phyloP scores from a whole-genome alignment of 2,329 filamentous ascomycete species.

The Raffaelea arxii region DNA sequence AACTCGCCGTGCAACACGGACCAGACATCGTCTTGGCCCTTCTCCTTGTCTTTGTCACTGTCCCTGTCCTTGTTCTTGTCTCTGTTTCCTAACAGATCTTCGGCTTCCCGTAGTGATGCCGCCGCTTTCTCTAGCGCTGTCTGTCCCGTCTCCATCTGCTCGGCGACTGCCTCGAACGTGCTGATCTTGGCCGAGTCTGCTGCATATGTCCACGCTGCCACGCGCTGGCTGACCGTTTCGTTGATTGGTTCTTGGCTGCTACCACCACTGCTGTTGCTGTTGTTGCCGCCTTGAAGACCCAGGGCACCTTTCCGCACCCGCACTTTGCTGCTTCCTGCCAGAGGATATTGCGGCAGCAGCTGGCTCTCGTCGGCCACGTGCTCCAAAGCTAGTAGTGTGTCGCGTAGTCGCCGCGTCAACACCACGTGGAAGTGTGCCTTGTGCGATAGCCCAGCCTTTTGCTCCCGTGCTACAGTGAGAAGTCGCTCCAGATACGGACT shows the following conservation, averaged over 20 bases:
- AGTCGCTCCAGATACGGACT: conserved; percentile 47
- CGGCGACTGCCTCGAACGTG: conserved; percentile 47
- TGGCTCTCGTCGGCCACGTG: conserved; percentile 54
- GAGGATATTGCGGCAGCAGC: conserved; percentile 43
- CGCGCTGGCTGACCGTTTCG: conserved; percentile 28
- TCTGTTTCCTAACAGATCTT: conserved; percentile 17
- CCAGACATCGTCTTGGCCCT: conserved; percentile 33
- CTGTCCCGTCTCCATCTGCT: conserved; percentile 50
- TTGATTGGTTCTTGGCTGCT: conserved; percentile 27
- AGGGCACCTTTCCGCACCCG: too few species aligned
- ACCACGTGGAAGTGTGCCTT: conserved; percentile 45
- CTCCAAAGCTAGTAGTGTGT: conserved; percentile 38
- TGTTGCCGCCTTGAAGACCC: too few species aligned
- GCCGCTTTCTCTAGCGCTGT: conserved; percentile 44
- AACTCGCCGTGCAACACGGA: conserved; percentile 42
- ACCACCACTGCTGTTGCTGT: conserved; percentile 10
- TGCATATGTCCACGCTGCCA: conserved; percentile 50
- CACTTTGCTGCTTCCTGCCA: conserved; percentile 25
- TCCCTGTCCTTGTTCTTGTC: conserved; percentile 12
- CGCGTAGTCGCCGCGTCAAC: conserved; percentile 40
- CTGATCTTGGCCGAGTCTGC: conserved; percentile 50
- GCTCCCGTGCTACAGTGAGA: conserved; percentile 41
- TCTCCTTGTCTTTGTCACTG: conserved; percentile 16
- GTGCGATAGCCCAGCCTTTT: conserved; percentile 47
- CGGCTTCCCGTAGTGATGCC: conserved; percentile 26